Evolutionary conservation across 176 grass and related monocot genomes (phyloP).

Genomic region (Oryza meyeriana): DNA sequence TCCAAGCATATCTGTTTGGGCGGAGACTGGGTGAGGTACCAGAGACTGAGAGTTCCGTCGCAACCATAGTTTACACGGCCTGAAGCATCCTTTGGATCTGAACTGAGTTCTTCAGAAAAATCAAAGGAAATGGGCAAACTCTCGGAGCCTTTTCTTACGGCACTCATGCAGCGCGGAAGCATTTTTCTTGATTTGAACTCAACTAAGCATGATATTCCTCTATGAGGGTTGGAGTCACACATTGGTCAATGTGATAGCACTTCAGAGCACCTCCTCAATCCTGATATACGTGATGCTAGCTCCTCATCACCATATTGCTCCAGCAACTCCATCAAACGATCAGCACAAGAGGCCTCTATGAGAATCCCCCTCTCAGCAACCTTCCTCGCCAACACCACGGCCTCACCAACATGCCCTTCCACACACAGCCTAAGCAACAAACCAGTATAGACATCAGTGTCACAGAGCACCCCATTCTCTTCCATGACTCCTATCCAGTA

Average conservation of each 20-base stretch:
- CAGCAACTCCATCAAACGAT: constrained; percentile 50
- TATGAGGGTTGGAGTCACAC: not conserved
- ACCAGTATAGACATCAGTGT: constrained; percentile 53
- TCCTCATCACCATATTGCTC: constrained; percentile 48
- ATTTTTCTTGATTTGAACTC: not conserved
- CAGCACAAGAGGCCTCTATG: constrained; percentile 44
- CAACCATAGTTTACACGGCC: not conserved
- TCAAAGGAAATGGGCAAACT: not conserved
- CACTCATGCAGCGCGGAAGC: not conserved
- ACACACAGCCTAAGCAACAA: constrained; percentile 53
- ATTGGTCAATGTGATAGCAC: not conserved
- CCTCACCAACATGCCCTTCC: constrained; percentile 46
- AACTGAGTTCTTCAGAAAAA: constrained; percentile 9
- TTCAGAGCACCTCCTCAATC: constrained; percentile 29
- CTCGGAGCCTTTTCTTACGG: not conserved
- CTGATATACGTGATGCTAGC: constrained; percentile 44
- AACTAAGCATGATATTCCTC: not conserved
- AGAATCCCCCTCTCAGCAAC: constrained; percentile 39
- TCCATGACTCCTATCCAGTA: constrained; percentile 49
- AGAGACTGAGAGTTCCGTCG: not conserved
- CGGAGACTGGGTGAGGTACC: not conserved
- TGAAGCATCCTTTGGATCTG: not conserved
- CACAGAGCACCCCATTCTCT: constrained; percentile 49
- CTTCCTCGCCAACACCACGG: constrained; percentile 38
- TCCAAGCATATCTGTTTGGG: not conserved